Conservation (phyloP, 2,329 filamentous ascomycete species). For the Keithomyces neogunnii region DNA sequence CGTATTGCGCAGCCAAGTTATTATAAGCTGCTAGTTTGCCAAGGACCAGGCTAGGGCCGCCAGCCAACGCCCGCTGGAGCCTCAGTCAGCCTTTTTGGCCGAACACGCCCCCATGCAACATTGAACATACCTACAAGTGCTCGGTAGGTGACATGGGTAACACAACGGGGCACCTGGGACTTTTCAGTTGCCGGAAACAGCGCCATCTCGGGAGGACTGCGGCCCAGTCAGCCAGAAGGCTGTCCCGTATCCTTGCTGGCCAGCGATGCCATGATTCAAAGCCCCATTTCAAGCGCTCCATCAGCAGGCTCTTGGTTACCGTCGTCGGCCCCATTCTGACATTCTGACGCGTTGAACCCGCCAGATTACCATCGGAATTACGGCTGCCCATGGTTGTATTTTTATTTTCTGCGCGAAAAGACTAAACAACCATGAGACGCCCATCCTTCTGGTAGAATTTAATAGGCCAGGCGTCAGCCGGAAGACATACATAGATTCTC, state of each 20-base stretch:
- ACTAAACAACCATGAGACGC: background rate
- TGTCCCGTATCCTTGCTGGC: constrained; percentile 3
- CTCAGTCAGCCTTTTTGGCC: background rate
- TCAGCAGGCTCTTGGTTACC: background rate
- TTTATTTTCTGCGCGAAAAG: constrained; percentile 6
- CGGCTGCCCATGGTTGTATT: background rate
- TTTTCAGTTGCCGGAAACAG: constrained; percentile 7
- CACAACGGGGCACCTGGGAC: background rate
- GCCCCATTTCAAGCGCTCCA: background rate
- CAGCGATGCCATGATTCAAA: background rate
- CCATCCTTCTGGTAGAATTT: too few species aligned
- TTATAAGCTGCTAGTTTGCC: too few species aligned
- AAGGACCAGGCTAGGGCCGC: background rate
- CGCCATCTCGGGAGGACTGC: constrained; percentile 11
- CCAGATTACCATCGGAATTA: constrained; percentile 4
- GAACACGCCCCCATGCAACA: background rate
- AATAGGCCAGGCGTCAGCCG: background rate
- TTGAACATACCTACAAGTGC: too few species aligned
- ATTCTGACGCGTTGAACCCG: background rate
- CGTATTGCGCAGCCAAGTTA: too few species aligned
- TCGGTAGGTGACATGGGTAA: background rate
- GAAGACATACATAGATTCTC: too few species aligned
- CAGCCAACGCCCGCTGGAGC: background rate
- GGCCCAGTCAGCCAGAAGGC: constrained; percentile 7
- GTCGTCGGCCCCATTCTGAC: background rate